Conservation (phyloP, 805 yeast genomes). For the Saccharomycopsis malanga region DNA sequence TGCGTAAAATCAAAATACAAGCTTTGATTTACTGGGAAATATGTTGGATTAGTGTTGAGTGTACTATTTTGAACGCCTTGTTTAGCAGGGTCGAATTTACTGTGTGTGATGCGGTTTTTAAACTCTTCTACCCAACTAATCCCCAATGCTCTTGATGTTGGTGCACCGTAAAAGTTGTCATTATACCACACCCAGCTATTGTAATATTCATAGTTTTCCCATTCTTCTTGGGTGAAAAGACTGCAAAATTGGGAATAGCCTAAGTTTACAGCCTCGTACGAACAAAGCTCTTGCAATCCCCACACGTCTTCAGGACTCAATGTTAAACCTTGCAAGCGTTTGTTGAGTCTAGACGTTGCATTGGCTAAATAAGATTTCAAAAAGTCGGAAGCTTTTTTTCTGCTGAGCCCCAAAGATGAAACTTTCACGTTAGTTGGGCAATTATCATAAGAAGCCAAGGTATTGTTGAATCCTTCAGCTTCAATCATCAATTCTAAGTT, state of each 20-base stretch:
- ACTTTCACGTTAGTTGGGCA: slow-evolving; percentile 18
- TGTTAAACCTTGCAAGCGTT: slow-evolving; percentile 46
- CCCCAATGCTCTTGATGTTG: slow-evolving; percentile 52
- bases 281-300: slow-evolving; percentile 56
- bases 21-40: slow-evolving; percentile 38
- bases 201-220: slow-evolving; percentile 54
- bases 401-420: not conserved
- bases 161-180: slow-evolving; percentile 58
- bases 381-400: slow-evolving; percentile 2
- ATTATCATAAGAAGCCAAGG: slow-evolving; percentile 18
- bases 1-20: slow-evolving; percentile 69
- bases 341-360: slow-evolving; percentile 51
- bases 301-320: slow-evolving; percentile 47
- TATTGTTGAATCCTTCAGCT: slow-evolving; percentile 22
- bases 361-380: slow-evolving; percentile 35
- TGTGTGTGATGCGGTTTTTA: slow-evolving; percentile 35
- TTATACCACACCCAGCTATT: slow-evolving; percentile 57
- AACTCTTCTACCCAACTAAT: slow-evolving; percentile 45
- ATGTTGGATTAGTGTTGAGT: slow-evolving; percentile 24
- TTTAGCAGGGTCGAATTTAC: slow-evolving; percentile 42
- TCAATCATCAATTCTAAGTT: slow-evolving; percentile 23
- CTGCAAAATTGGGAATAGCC: slow-evolving; percentile 65
- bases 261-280: slow-evolving; percentile 63
- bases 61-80: slow-evolving; percentile 43
- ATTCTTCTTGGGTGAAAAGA: slow-evolving; percentile 62